These are phyloP conservation scores for Apiospora marii DNA, from an alignment of 2,329 filamentous ascomycete genomes.

Conservation along the genomic window DNA sequence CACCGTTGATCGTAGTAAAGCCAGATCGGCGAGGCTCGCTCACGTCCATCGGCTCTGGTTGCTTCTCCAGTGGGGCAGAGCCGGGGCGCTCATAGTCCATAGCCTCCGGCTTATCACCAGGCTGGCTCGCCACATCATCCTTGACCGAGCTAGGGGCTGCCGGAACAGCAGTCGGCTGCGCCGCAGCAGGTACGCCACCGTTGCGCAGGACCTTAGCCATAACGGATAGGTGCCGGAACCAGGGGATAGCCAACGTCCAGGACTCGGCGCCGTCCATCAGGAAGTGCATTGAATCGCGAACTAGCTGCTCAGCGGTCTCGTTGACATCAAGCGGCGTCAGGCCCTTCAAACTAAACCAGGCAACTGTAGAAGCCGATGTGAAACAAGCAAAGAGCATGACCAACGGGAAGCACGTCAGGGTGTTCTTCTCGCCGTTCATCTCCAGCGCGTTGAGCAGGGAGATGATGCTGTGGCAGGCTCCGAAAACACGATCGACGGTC, in stretches of 20 bases:
- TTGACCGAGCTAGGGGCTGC: conserved; percentile 53
- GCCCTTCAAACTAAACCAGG: conserved; percentile 69
- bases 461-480: conserved; percentile 66
- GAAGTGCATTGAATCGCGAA: conserved; percentile 65
- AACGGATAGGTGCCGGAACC: conserved; percentile 66
- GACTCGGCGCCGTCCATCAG: conserved; percentile 66
- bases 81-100: conserved; percentile 65
- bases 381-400: conserved; percentile 71
- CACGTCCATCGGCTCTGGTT: conserved; percentile 47
- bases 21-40: conserved; percentile 64
- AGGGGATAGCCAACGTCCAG: conserved; percentile 66
- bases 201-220: conserved; percentile 69
- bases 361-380: conserved; percentile 66
- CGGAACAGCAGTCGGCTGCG: conserved; percentile 33
- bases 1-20: conserved; percentile 66
- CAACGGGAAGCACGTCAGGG: conserved; percentile 67
- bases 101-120: conserved; percentile 61
- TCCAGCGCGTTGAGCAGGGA: conserved; percentile 64
- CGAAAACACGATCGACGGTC: conserved; percentile 64
- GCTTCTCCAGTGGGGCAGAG: conserved; percentile 44
- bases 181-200: conserved; percentile 49
- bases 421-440: conserved; percentile 63
- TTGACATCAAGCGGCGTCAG: conserved; percentile 63
- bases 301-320: conserved; percentile 64
- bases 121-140: conserved; percentile 63